Evolutionary conservation across 2,329 filamentous ascomycete genomes (phyloP), one percentile per base, ranked within the genome.

Genomic region (Truncatella angustata): DNA sequence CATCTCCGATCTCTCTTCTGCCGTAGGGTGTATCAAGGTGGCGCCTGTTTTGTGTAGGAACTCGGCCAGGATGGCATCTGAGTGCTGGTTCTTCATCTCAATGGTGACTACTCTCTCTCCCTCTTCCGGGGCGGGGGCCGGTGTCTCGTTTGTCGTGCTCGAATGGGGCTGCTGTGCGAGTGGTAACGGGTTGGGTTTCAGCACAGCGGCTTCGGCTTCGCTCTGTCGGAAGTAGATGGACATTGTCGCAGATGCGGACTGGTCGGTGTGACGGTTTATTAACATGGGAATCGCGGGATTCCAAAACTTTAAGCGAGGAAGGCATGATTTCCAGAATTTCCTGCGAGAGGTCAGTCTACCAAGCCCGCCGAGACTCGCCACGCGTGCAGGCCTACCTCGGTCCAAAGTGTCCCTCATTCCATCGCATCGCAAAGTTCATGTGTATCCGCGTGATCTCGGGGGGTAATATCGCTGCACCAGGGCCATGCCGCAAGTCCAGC

Each of bases 251-350:
- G 80, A 74, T 20, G 75, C 75, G 4, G 74, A 68, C 59, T 84
- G 77, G 40, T 85, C 72, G 34, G 68, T 63, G 57, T 81, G 85
- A 54, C 89, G 87, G 69, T 87, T 86, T 62, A 96, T 83, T 54
- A 89, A 85, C 81, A 97, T 95, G 39, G 87, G 84, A 42, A 97
- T 71, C 11, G 84, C 74, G 1, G 94, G 94, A 70, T 99, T 99
- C 79, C 96, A 88, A 75, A 86, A 99, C 79, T 99, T 97, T 60
- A 99, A 78, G 52, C 90, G 84, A 20, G 90, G 90, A 44, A 97
- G 85, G 67, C 85, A 87, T 55, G 86, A 77, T 58, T 82, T 84
- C 90, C 91, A 96, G 80, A 99, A 97, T 75, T 90, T 90, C 65
- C 92, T 96, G 58, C 12, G 16, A 26, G 26, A 20, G 21, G 5